Base-by-base conservation (phyloP, 2,329 filamentous ascomycete species). In the Coniochaeta sp. region DNA sequence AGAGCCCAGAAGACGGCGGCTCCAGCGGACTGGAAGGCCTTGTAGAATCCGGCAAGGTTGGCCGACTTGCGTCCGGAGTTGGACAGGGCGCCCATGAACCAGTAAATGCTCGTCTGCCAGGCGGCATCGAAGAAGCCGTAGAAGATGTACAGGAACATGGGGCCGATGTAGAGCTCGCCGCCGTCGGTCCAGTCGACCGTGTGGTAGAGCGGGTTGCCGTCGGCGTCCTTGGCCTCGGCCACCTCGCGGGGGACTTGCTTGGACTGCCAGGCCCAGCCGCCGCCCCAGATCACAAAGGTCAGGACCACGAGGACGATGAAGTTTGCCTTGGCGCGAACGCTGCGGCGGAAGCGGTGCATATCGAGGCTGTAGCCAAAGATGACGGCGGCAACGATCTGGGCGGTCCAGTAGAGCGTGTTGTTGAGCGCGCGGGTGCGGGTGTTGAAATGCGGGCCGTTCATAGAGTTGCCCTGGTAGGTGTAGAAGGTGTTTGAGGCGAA, bases 31-130 rank as follows among this genome's bases (percentile, higher is more conserved):
- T 96, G 91, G 64, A 96, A 89, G 58, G 77, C 77, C 69, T 69
- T 69, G 65, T 69, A 72, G 65, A 69, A 71, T 22, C 63, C 93
- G 47, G 91, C 89, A 69, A 93, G 89, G 79, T 97, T 96, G 77
- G 93, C 93, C 31, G 93, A 84, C 74, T 92, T 93, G 73, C 93
- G 91, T 62, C 90, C 86, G 64, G 93, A 96, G 83, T 98, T 98
- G 71, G 90, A 93, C 50, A 97, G 81, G 8, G 93, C 85, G 58
- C 93, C 93, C 89, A 98, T 96, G 78, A 89, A 93, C 93, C 93
- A 97, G 80, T 98, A 97, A 57, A 93, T 87, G 68, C 81, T 87
- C 0, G 91, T 93, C 78, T 98, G 93, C 88, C 91, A 97, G 59
- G 87, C 84, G 50, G 93, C 91, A 72, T 97, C 93, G 67, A 88